Base-by-base conservation (phyloP, 331 rosid genomes). In the Malus hybrid region DNA sequence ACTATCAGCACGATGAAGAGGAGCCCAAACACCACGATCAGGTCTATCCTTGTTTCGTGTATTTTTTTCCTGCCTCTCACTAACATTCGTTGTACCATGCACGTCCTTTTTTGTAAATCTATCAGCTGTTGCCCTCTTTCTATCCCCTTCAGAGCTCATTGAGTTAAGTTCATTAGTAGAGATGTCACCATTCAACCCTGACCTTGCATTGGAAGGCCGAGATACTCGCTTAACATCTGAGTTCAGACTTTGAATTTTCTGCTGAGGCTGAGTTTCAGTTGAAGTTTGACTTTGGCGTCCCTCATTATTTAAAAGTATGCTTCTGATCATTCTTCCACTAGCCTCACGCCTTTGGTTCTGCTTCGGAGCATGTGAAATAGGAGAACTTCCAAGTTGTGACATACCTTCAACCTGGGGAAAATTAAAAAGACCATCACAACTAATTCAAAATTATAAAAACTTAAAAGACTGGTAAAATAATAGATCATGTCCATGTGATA, bases 21-120 rank as follows among this genome's bases (percentile, higher is more conserved):
- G 99, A 36, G 99, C 70, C 99, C 99, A 94, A 72, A 94, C 97
- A 82, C 97, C 97, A 52, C 96, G 97, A 83, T 94, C 99, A 73
- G 99, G 99, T 80, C 99, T 90, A 82, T 91, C 98, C 87, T 89
- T 94, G 79, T 90, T 89, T 85, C 96, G 88, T 39, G 93, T 89
- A 67, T 91, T 97, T 58, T 84, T 94, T 66, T 92, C 97, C 68
- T 86, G 87, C 84, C 88, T 94, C 72, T 92, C 97, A 76, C 82
- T 76, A 26, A 68, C 72, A 55, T 57, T 84, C 80, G 81, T 77
- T 78, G 70, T 61, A 74, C 88, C 87, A 86, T 85, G 90, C 50
- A 46, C 18, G 68, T 86, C 97, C 79, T 79, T 86, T 72, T 85
- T 91, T 0, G 66, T 22, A 15, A 81, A 82, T 74, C 84, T 94